Base-by-base conservation (phyloP, 768 basidiomycete species). In the Tylopilus felleus region DNA sequence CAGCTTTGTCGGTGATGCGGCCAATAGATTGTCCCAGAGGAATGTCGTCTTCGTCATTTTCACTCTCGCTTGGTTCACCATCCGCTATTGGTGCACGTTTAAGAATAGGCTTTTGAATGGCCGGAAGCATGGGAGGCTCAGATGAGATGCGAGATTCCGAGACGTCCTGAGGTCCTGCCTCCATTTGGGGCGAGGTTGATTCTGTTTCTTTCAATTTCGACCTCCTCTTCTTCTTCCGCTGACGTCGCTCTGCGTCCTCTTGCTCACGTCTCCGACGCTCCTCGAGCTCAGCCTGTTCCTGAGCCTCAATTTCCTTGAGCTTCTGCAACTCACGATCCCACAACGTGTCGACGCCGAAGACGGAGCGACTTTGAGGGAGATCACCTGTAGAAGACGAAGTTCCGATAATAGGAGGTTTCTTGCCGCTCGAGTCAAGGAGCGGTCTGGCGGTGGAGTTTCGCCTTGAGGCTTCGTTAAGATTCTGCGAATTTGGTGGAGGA, bases 311-410 rank as follows among this genome's bases (percentile, higher is more conserved):
- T 55, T 83, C 77, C 57, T 81, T 81, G 49, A 96, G 74, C 68
- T 90, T 96, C 17, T 71, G 81, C 77, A 93, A 80, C 70, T 97
- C 94, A 38, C 83, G 79, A 65, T 95, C 88, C 94, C 94, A 96
- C 10, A 96, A 63, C n/a, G 87, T 88, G 68, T 97, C 94, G 1
- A 90, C 88, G 2, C 94, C 94, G 63, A 96, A 97, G 10, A 95
- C 91, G n/a, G 93, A 94, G 53, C 80, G 82, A 36, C 79, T 80
- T 39, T 73, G 77, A 0, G 76, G 52, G 47, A 76, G 66, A 52
- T 63, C 73, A 17, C 64, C 68, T 8, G 66, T 60, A 29, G 67
- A 68, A 36, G 71, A 63, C 12, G 69, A 68, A 23, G 65, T 62
- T 16, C 71, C 73, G 6, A 72, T 58, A 46, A 62, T 47, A 57